Evolutionary conservation across 2,329 filamentous ascomycete species (phyloP), one percentile per base, ranked within the genome.

Genomic region (Rasamsonia emersonii): DNA sequence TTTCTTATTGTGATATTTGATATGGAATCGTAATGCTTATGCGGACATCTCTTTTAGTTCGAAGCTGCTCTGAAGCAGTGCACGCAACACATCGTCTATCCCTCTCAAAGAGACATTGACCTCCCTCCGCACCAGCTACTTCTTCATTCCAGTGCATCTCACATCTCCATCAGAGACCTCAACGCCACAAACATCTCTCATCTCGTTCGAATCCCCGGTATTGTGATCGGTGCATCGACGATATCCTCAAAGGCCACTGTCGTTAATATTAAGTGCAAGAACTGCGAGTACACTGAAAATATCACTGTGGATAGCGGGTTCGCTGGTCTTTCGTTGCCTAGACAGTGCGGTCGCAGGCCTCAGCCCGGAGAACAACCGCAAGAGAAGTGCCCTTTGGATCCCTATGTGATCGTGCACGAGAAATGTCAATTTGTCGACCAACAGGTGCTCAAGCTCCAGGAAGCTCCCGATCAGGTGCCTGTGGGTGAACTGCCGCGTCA

Each of bases 401-500:
- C 91, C 10, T 98, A 95, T 62, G 93, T 91, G 50, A 86, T 98
- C 36, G 73, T 91, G 37, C 91, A 98, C 54, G 91, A 98, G 59
- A 86, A 82, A 56, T 94, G 84, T 21, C 77, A 79, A 42, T 98
- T 98, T 54, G 88, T 96, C 49, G 91, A 98, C 51, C 91, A 98
- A 60, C 91, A 98, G 59, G 85, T 98, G 38, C 82, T 98, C 56
- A 98, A 98, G 60, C 75, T 98, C 11, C 91, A 98, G 56, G 91
- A 98, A 61, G 91, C 89, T 0, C 91, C 91, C 2, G 91, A 98
- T 51, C 86, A 96, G 59, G 91, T 98, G 0, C 91, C 91, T 0
- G 91, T 98, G 2, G 91, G 91, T 64, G 91, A 98, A 61, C 67
- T 98, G 30, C 91, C 91, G 3, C 75, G 91, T 24, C 91, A 98